Evolutionary conservation across 352 stramenopile species (phyloP), one percentile per base, ranked within the genome.

Genomic region (Phytophthora sojae): DNA sequence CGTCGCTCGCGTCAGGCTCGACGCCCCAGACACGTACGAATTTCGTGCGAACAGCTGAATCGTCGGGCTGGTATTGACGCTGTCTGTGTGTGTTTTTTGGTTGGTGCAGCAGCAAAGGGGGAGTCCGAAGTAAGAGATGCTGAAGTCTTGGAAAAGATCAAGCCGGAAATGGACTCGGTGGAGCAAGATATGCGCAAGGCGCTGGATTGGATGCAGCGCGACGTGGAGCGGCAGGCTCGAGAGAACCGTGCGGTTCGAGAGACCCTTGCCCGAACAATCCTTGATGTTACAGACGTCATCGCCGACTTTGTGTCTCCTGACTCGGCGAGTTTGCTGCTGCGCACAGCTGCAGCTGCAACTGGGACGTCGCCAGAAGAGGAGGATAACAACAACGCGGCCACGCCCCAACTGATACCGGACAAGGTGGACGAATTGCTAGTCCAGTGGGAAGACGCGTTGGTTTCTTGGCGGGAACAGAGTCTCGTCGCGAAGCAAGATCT

Each of bases 151-250:
- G 11, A 61, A 11, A 32, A 67, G 17, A 51, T 49, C 1, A 42
- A 53, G 14, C 47, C 35, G 32, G 5, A 6, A 8, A 45, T 0
- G 6, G 30, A 57, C 9, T 39, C 45, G 8, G 58, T 79, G n/a
- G 56, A 81, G 8, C 59, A 32, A 2, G 73, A 80, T 6, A 75
- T 71, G 17, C 56, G 57, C 15, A 75, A 71, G 54, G 79, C 77
- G 15, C 64, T 87, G 7, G 55, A 71, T 9, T 83, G 77, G 77
- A 85, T 87, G 67, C 77, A 87, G 54, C 75, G 47, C 32, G 77
- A 87, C 25, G 72, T 75, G 19, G 75, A 87, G 59, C 72, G 58
- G 23, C 75, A 79, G 47, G 72, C 75, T 14, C 56, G 68, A n/a
- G 65, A 69, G 47, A 85, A 80, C 51, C 75, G 67, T 63, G 30